Percentiles rank a stretch among this genome's conserved stretches.
These are phyloP conservation scores for Globisporangium sylvaticum DNA, from an alignment of 352 stramenopile genomes.

Conservation along the genomic window DNA sequence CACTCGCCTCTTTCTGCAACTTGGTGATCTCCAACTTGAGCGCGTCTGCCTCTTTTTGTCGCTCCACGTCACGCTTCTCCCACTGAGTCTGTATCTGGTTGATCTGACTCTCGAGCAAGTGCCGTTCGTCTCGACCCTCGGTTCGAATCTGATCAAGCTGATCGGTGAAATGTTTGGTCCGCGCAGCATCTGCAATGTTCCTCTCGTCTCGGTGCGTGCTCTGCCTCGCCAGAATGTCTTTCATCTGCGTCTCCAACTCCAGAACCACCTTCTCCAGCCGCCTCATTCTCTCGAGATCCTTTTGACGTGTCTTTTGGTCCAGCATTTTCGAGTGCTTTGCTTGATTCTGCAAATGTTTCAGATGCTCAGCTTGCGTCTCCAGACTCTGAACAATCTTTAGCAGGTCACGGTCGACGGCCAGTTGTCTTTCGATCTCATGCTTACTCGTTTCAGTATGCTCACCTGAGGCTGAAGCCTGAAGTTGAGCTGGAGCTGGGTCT, in stretches of 20 bases:
- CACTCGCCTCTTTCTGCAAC: too few relatives aligned
- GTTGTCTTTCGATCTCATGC: neutral
- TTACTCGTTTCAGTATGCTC: neutral
- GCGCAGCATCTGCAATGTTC: neutral
- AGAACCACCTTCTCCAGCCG: neutral
- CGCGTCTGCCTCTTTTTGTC: neutral
- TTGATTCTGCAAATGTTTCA: constrained; percentile 3
- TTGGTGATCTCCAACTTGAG: neutral
- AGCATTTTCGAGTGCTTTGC: neutral
- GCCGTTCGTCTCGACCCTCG: neutral
- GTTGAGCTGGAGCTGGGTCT: too few relatives aligned
- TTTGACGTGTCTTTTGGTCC: neutral
- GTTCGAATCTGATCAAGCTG: neutral
- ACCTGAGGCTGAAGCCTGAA: too few relatives aligned
- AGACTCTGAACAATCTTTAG: neutral
- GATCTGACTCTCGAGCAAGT: neutral
- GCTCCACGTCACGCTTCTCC: neutral
- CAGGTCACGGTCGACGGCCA: neutral
- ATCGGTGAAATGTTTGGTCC: neutral
- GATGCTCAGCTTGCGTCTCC: constrained; percentile 1
- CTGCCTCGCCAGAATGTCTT: neutral
- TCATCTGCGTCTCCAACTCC: neutral
- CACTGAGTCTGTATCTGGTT: neutral
- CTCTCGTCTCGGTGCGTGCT: neutral
- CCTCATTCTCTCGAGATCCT: neutral